These are phyloP conservation scores for Hypomontagnella submonticulosa DNA, from an alignment of 495 filamentous ascomycete species.

Conservation along the genomic window DNA sequence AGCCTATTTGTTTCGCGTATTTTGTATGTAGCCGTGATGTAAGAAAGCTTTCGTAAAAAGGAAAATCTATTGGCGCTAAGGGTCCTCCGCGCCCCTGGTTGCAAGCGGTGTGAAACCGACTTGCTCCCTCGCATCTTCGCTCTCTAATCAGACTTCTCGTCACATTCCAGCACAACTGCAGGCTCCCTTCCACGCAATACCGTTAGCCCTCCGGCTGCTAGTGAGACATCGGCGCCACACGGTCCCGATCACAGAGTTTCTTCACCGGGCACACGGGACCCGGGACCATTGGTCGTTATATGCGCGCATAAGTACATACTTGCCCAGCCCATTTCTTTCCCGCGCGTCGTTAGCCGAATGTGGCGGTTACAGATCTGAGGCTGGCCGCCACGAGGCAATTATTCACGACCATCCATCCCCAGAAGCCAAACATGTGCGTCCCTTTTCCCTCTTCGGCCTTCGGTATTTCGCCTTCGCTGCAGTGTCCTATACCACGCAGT, in stretches of 20 bases:
- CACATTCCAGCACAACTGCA: constrained; percentile 38
- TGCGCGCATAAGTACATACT: too few relatives aligned
- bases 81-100: constrained; percentile 16
- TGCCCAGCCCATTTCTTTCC: background rate
- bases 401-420: constrained; percentile 1
- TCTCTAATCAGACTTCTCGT: constrained; percentile 35
- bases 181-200: constrained; percentile 28
- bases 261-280: constrained; percentile 34
- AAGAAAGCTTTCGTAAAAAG: constrained; percentile 8
- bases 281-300: background rate
- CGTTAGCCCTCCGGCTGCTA: constrained; percentile 22
- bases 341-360: constrained; percentile 5
- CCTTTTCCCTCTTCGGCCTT: background rate
- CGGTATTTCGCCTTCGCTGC: background rate
- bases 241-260: constrained; percentile 27
- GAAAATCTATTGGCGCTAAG: background rate
- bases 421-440: background rate
- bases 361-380: constrained; percentile 32
- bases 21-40: constrained; percentile 27
- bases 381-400: background rate
- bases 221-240: constrained; percentile 39
- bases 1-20: constrained; percentile 17
- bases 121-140: constrained; percentile 35
- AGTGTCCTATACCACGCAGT: background rate
- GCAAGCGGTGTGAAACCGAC: constrained; percentile 40